Conservation (phyloP, 1,284 basidiomycete species). For the Vanrija humicola region DNA sequence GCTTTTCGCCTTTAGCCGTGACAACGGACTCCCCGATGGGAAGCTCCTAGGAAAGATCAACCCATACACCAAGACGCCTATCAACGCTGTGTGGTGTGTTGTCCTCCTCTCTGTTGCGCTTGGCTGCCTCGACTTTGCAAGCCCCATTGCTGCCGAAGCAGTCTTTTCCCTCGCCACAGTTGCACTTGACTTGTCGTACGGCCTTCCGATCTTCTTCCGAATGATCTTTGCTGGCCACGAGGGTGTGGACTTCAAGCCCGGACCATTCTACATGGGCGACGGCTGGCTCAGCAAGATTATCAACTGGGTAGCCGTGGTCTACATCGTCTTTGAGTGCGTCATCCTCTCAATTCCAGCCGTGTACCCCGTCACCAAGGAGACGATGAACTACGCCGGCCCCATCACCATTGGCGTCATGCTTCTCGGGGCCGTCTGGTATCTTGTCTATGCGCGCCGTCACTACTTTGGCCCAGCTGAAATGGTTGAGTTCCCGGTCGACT, state of each 20-base stretch:
- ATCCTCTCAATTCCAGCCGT: conserved; percentile 31
- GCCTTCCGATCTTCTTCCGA: conserved; percentile 39
- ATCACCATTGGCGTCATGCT: conserved; percentile 1
- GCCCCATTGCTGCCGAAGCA: conserved; percentile 71
- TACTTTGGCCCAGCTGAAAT: background rate
- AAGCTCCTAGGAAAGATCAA: conserved; percentile 73
- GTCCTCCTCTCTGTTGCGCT: conserved; percentile 56
- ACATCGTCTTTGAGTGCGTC: conserved; percentile 33
- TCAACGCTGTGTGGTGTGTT: conserved; percentile 76
- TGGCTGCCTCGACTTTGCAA: conserved; percentile 64
- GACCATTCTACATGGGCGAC: conserved; percentile 40
- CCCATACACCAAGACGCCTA: conserved; percentile 64
- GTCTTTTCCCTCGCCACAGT: conserved; percentile 56
- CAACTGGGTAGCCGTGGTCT: conserved; percentile 33
- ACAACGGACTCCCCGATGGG: conserved; percentile 68
- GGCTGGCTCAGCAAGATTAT: conserved; percentile 23
- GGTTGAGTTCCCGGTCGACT: background rate
- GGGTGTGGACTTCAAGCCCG: conserved; percentile 41
- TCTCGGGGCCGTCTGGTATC: background rate
- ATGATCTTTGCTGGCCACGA: conserved; percentile 31
- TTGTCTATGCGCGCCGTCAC: background rate
- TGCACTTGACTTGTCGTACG: conserved; percentile 37
- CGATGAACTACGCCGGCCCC: conserved; percentile 15
- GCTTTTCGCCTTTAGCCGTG: conserved; percentile 68
- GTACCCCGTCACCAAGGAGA: conserved; percentile 22